These are phyloP conservation scores for Russula olivacea DNA, from an alignment of 768 basidiomycete genomes.

Conservation along the genomic window DNA sequence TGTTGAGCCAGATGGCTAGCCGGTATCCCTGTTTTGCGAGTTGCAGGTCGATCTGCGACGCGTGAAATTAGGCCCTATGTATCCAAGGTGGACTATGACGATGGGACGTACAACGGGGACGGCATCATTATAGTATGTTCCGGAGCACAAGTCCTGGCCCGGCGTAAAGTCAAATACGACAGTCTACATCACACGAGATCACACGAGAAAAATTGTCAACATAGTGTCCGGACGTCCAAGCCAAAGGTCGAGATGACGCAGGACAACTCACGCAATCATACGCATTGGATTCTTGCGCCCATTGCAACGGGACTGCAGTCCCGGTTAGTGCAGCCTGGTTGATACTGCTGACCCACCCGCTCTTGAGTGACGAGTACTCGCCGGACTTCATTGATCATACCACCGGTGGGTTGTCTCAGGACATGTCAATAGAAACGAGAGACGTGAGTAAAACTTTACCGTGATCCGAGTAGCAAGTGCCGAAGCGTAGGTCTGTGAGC, in stretches of 20 bases:
- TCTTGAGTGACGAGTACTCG: constrained; percentile 26
- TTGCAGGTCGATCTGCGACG: constrained; percentile 29
- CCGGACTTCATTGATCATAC: constrained; percentile 26
- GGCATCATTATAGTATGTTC: constrained; percentile 14
- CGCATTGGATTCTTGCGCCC: constrained; percentile 29
- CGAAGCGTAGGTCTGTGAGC: constrained; percentile 34
- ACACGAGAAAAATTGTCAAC: neutral
- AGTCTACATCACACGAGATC: neutral
- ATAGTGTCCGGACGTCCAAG: neutral
- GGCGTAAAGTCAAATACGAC: constrained; percentile 26
- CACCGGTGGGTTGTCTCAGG: neutral
- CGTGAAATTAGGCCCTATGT: neutral
- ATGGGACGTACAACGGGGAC: constrained; percentile 26
- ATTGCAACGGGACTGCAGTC: constrained; percentile 25
- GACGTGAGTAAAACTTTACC: constrained; percentile 23
- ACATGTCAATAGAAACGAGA: neutral
- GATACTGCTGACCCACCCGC: constrained; percentile 31
- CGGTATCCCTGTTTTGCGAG: constrained; percentile 24
- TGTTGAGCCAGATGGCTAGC: no score
- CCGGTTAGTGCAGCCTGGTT: constrained; percentile 3
- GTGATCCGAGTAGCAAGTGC: constrained; percentile 40
- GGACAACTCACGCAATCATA: neutral
- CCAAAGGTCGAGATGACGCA: neutral
- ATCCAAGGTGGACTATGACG: neutral
- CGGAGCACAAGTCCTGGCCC: constrained; percentile 27